Percentiles rank a stretch among this genome's conserved stretches.
phyloP scores from a whole-genome alignment of 345 rosid species.

The Odontarrhena argentea region DNA sequence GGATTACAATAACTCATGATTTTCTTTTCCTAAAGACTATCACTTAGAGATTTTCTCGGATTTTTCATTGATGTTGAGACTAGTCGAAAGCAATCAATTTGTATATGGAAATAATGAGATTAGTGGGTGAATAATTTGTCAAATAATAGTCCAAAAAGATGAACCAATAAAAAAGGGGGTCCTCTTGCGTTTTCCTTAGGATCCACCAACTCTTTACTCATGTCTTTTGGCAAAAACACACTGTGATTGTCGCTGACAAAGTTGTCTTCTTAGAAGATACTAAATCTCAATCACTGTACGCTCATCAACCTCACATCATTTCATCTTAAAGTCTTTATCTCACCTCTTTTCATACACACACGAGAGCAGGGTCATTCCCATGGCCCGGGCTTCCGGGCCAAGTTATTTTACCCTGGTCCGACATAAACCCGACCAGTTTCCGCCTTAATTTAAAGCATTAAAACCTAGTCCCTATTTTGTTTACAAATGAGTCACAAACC shows the following conservation, averaged over 20 bases:
- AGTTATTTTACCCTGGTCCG: background rate
- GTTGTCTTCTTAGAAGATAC: slow-evolving; percentile 22
- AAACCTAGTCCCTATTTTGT: background rate
- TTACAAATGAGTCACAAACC: background rate
- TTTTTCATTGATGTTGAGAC: background rate
- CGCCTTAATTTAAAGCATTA: background rate
- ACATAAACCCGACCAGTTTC: background rate
- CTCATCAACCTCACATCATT: slow-evolving; percentile 37
- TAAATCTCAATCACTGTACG: slow-evolving; percentile 43
- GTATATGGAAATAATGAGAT: slow-evolving; percentile 2
- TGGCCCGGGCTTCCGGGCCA: background rate
- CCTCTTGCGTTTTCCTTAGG: slow-evolving; percentile 21
- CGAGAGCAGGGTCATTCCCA: background rate
- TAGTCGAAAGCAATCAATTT: slow-evolving; percentile 14
- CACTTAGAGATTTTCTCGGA: background rate
- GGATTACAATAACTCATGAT: too few species aligned
- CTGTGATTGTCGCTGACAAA: slow-evolving; percentile 32
- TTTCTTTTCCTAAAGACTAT: too few species aligned
- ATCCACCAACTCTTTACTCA: slow-evolving; percentile 34
- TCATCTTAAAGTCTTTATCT: slow-evolving; percentile 16
- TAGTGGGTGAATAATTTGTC: slow-evolving; percentile 39
- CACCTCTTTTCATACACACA: slow-evolving; percentile 10
- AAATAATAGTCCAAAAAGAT: slow-evolving; percentile 31
- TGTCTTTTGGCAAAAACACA: slow-evolving; percentile 29
- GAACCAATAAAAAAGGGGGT: slow-evolving; percentile 12